Conservation (phyloP, 2,329 filamentous ascomycete species). For the Fusarium odoratissimum region DNA sequence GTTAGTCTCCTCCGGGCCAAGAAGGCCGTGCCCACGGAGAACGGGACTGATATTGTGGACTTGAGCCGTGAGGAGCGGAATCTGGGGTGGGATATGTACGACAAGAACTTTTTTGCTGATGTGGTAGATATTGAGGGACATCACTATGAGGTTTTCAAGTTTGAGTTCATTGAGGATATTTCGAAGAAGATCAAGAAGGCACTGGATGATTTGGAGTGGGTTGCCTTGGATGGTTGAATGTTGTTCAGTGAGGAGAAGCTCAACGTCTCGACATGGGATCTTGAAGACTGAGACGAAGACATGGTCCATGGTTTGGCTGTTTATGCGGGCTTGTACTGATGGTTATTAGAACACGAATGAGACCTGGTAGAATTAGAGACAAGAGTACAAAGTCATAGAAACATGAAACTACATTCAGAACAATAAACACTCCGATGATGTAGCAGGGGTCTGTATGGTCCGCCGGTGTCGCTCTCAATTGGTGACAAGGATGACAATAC, state of each 20-base stretch:
- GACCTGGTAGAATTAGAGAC: neutral
- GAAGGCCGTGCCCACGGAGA: slow-evolving; percentile 52
- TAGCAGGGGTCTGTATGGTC: neutral
- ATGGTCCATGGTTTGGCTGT: neutral
- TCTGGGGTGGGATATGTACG: slow-evolving; percentile 64
- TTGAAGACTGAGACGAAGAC: neutral
- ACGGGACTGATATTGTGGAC: slow-evolving; percentile 54
- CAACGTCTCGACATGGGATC: neutral
- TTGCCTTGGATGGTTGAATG: neutral
- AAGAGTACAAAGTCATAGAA: neutral
- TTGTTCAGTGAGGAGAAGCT: neutral
- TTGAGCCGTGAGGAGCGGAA: slow-evolving; percentile 53
- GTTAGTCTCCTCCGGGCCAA: slow-evolving; percentile 60
- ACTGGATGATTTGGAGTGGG: slow-evolving; percentile 34
- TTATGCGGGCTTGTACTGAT: neutral
- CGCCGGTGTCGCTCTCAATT: slow-evolving; percentile 13
- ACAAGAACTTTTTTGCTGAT: slow-evolving; percentile 56
- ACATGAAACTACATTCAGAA: neutral
- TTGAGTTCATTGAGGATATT: slow-evolving; percentile 44
- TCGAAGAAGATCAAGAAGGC: slow-evolving; percentile 42
- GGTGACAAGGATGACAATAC: neutral
- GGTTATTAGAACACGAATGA: neutral
- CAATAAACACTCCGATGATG: neutral
- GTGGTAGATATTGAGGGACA: slow-evolving; percentile 63
- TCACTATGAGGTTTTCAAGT: slow-evolving; percentile 62